Conservation (phyloP, 345 rosid genomes). For the Lepidium sativum region DNA sequence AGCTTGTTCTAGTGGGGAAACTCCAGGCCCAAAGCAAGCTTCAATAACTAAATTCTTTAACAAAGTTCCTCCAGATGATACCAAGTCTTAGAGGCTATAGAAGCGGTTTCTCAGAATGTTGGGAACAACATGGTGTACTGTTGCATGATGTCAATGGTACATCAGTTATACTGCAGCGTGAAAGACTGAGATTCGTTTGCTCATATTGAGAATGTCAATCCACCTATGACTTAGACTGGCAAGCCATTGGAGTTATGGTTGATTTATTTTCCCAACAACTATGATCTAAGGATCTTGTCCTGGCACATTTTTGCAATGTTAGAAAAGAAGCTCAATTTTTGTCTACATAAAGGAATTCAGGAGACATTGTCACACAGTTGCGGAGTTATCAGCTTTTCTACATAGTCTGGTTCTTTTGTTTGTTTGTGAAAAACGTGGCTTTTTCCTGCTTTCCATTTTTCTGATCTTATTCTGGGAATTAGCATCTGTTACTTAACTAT, state of each 20-base stretch:
- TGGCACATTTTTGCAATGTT: background rate
- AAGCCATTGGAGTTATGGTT: background rate
- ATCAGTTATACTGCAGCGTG: background rate
- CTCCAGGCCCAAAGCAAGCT: constrained; percentile 64
- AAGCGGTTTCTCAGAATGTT: background rate
- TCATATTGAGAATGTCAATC: background rate
- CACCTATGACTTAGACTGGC: background rate
- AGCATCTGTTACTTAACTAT: background rate
- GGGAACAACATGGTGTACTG: background rate
- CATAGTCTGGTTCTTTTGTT: background rate
- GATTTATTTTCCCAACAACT: background rate
- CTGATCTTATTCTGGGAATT: background rate
- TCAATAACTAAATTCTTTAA: constrained; percentile 70
- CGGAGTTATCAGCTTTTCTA: background rate
- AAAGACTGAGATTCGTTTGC: background rate
- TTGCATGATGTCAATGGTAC: background rate
- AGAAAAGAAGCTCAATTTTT: background rate
- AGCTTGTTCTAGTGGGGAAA: constrained; percentile 34
- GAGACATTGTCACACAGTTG: background rate
- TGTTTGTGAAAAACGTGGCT: too few species aligned
- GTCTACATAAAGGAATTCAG: background rate
- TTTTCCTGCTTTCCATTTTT: background rate
- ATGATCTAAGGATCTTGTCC: background rate
- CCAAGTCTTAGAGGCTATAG: constrained; percentile 23
- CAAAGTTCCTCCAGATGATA: constrained; percentile 33